These are phyloP conservation scores for Xylaria curta DNA, from an alignment of 495 filamentous ascomycete species.

Conservation along the genomic window DNA sequence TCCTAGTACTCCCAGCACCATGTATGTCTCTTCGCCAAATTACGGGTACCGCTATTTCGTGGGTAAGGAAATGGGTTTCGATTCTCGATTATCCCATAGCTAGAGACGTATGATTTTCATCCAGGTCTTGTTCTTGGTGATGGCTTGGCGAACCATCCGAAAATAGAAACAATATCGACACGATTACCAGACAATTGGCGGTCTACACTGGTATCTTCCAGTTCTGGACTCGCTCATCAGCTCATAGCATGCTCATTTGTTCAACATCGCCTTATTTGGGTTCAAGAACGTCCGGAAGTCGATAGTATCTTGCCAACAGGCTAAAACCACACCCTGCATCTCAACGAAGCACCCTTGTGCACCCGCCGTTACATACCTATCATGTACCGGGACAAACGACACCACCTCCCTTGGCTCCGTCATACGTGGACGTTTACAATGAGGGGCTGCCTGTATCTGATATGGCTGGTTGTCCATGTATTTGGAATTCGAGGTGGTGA, in stretches of 20 bases:
- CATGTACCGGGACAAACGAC: background rate
- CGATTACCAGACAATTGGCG: background rate
- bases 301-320: slow-evolving; percentile 11
- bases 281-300: background rate
- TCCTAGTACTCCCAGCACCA: background rate
- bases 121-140: background rate
- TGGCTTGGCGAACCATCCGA: background rate
- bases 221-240: background rate
- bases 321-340: slow-evolving; percentile 10
- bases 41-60: background rate
- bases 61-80: background rate
- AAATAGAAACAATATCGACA: background rate
- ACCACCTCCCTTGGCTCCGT: background rate
- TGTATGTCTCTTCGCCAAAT: background rate
- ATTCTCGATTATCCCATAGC: background rate
- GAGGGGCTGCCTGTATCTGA: background rate
- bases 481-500: slow-evolving; percentile 21
- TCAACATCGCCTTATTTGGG: slow-evolving; percentile 1
- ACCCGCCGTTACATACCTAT: background rate
- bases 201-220: background rate
- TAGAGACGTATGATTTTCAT: background rate
- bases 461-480: slow-evolving; percentile 7
- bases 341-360: background rate
- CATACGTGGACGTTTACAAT: slow-evolving; percentile 1
- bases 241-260: background rate